Percentiles rank a stretch among this genome's conserved stretches.
phyloP scores from a whole-genome alignment of 192 early-diverging fungal genomes.

The Physocladia obscura region DNA sequence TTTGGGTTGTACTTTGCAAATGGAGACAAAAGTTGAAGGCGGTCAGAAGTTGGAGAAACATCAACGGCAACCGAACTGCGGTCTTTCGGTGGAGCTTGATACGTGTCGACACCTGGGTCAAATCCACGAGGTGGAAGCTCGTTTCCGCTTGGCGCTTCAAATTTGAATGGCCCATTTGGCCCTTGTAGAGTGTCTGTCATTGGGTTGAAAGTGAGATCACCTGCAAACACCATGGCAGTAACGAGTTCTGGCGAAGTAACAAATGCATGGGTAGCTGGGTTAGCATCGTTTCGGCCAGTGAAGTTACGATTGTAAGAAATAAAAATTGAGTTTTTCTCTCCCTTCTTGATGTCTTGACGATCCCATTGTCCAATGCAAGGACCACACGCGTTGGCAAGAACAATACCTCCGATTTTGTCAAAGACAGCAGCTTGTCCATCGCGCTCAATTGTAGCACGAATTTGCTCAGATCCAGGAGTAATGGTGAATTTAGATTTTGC shows the following conservation, averaged over 20 bases:
- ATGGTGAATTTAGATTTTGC: slow-evolving; percentile 83
- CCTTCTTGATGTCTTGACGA: slow-evolving; percentile 92
- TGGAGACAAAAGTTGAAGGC: slow-evolving; percentile 85
- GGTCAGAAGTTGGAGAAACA: slow-evolving; percentile 81
- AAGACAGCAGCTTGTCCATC: slow-evolving; percentile 83
- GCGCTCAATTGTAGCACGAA: slow-evolving; percentile 90
- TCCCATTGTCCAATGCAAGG: slow-evolving; percentile 99
- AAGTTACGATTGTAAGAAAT: slow-evolving; percentile 99
- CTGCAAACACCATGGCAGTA: slow-evolving; percentile 93
- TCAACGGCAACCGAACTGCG: slow-evolving; percentile 70
- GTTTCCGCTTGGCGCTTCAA: slow-evolving; percentile 75
- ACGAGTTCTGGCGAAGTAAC: slow-evolving; percentile 91
- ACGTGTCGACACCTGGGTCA: slow-evolving; percentile 91
- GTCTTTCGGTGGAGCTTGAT: slow-evolving; percentile 89
- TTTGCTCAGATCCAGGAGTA: slow-evolving; percentile 96
- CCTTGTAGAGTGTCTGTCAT: slow-evolving; percentile 84
- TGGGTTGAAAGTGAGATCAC: slow-evolving; percentile 93
- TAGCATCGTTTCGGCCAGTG: slow-evolving; percentile 96
- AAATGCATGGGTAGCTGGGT: slow-evolving; percentile 93
- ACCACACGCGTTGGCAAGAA: slow-evolving; percentile 96
- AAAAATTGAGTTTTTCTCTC: slow-evolving; percentile 96
- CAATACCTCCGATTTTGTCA: slow-evolving; percentile 77
- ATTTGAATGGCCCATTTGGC: slow-evolving; percentile 90
- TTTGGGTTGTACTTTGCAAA: slow-evolving; percentile 80
- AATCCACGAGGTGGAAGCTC: slow-evolving; percentile 92